A percentile compares a stretch with the other conserved stretches of the same genome.
phyloP scores from a whole-genome alignment of 1,284 basidiomycete species.

The Xerocomus cyaneibrunnescens region DNA sequence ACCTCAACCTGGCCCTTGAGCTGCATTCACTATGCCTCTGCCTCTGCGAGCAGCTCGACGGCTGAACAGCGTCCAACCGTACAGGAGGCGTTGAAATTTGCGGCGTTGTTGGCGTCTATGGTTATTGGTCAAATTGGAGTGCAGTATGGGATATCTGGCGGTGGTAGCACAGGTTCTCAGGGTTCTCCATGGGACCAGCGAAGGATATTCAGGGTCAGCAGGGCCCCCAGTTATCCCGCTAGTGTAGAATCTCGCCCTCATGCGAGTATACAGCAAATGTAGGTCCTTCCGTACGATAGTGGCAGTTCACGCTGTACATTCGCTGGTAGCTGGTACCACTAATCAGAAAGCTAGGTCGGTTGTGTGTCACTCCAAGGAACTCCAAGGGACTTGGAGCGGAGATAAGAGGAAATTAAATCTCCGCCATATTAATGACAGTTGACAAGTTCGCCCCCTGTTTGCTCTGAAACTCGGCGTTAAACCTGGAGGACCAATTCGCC shows the following conservation, averaged over 20 bases:
- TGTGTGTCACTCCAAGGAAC: too few species aligned
- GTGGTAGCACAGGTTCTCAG: background rate
- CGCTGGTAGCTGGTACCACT: background rate
- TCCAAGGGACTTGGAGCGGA: too few species aligned
- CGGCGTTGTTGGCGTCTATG: conserved; percentile 44
- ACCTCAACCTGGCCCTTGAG: conserved; percentile 16
- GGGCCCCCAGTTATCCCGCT: background rate
- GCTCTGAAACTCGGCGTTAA: background rate
- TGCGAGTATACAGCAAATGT: conserved; percentile 12
- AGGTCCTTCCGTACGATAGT: background rate
- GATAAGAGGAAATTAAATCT: background rate
- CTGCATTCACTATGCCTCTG: conserved; percentile 15
- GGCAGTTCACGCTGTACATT: background rate
- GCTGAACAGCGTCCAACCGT: conserved; percentile 40
- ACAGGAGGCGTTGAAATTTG: conserved; percentile 49
- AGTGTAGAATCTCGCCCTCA: conserved; percentile 1
- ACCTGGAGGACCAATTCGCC: conserved; percentile 6
- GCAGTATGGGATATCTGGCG: conserved; percentile 31
- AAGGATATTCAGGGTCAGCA: conserved; percentile 13
- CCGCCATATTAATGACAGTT: background rate
- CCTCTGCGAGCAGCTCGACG: conserved; percentile 1
- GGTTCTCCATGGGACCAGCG: conserved; percentile 24
- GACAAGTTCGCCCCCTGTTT: background rate
- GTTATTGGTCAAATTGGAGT: conserved; percentile 38
- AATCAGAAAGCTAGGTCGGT: too few species aligned